Evolutionary conservation across 164 flowering plant species (phyloP), one percentile per base, ranked within the genome.

Genomic region (Paratinospora sagittata): DNA sequence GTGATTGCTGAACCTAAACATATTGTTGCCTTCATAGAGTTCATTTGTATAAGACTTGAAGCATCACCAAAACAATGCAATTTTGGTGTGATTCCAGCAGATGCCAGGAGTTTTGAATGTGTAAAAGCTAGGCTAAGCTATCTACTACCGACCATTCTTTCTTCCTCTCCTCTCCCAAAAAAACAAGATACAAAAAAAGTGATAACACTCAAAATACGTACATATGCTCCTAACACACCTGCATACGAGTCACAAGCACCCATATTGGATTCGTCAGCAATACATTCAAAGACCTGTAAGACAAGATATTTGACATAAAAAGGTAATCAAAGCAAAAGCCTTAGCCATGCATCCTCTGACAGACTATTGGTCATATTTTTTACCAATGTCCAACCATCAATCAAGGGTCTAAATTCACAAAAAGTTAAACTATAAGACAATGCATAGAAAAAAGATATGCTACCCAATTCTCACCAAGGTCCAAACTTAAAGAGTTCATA

Each of bases 221-320:
- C n/a, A 49, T 49, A 36, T 24, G 57, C 34, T 34, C 69, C 49
- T 14, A 47, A 63, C 33, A 36, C 62, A 90, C 97, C 97, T 89
- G 94, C 97, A 91, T 91, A 7, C 97, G 94, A 34, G 97, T 91
- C 39, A 91, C 97, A 34, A 91, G 80, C 39, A 91, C 94, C 97
- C 97, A 91, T 70, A 89, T 91, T 24, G 97, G 97, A 74, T 74
- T 91, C 39, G 97, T 91, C 33, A 87, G 72, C 81, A 91, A 76
- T 34, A 91, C 94, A 76, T 91, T 91, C 78, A 89, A 74, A 26
- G 88, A 88, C 76, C 96, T 90, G 84, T 79, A 82, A 62, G 26
- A 43, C 23, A 71, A 72, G 30, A 60, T 12, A 63, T 24, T 36
- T 21, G n/a, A 30, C 24, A 52, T 58, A 47, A 73, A 62, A 41